A percentile compares a stretch with the other conserved stretches of the same genome.
Evolutionary conservation across 495 filamentous ascomycete species (phyloP).

Genomic region (Penicillium coffeae): DNA sequence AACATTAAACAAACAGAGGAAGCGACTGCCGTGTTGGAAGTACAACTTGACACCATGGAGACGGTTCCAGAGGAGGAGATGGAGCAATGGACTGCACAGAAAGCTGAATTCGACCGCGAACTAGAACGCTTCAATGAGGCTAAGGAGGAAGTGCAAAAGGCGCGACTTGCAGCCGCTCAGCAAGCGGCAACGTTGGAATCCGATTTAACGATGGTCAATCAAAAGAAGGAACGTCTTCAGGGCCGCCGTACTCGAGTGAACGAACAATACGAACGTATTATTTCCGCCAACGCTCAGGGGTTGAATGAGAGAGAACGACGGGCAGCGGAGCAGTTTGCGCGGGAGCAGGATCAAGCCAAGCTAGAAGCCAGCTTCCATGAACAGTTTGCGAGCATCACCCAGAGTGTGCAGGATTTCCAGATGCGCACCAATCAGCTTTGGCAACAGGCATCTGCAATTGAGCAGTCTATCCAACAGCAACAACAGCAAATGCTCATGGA

Average conservation of each 20-base stretch:
- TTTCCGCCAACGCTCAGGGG: constrained; percentile 69
- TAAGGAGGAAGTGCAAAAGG: constrained; percentile 55
- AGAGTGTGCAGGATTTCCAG: constrained; percentile 47
- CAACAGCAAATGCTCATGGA: constrained; percentile 44
- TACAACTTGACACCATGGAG: constrained; percentile 63
- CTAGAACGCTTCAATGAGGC: constrained; percentile 57
- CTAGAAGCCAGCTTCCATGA: constrained; percentile 49
- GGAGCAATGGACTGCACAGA: constrained; percentile 56
- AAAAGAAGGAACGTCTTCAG: constrained; percentile 75
- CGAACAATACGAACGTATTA: constrained; percentile 73
- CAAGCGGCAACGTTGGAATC: constrained; percentile 60
- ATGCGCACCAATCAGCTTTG: constrained; percentile 43
- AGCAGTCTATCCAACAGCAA: constrained; percentile 45
- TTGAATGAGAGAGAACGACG: constrained; percentile 71
- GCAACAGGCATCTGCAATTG: constrained; percentile 46
- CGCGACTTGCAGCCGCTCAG: constrained; percentile 60
- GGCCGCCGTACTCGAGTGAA: constrained; percentile 71
- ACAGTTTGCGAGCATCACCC: constrained; percentile 41
- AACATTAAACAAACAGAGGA: constrained; percentile 83
- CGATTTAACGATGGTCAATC: constrained; percentile 62
- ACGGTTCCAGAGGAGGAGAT: constrained; percentile 64
- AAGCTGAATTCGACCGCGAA: constrained; percentile 59
- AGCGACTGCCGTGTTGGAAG: constrained; percentile 55
- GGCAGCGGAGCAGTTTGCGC: constrained; percentile 61
- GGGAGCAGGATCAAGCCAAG: constrained; percentile 60